Percentiles rank a stretch among this genome's conserved stretches.
Conservation (phyloP, 139 green algal species). For the Coelastrella sp. region DNA sequence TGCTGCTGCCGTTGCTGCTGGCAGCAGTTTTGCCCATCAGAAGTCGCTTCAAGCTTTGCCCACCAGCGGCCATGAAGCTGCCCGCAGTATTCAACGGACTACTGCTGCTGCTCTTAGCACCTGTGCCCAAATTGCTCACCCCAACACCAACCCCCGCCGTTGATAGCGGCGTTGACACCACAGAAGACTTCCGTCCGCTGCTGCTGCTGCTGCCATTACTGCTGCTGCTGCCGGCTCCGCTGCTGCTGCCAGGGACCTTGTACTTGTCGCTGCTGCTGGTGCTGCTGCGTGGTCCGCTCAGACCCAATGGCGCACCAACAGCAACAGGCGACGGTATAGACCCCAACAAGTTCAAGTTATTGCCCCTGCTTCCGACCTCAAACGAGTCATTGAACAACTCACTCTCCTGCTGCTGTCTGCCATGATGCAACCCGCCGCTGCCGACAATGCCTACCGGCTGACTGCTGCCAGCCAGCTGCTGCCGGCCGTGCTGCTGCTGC, state of each 20-base stretch:
- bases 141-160: background rate
- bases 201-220: background rate
- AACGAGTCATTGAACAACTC: background rate
- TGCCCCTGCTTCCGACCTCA: conserved; percentile 20
- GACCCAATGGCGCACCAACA: background rate
- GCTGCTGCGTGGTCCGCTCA: background rate
- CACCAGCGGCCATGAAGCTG: background rate
- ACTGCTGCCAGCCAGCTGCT: background rate
- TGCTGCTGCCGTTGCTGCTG: background rate
- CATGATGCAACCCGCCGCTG: background rate
- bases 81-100: background rate
- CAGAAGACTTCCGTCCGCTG: background rate
- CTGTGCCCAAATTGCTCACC: background rate
- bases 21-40: background rate
- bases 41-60: conserved; percentile 17
- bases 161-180: background rate
- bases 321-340: background rate
- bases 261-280: background rate
- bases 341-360: background rate
- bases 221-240: background rate
- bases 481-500: conserved; percentile 7
- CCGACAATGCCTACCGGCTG: background rate
- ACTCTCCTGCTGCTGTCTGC: background rate
- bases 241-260: background rate
- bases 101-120: background rate